Evolutionary conservation across 257 asterid genomes (phyloP), one percentile per base, ranked within the genome.

Genomic region (Lavandula angustifolia): DNA sequence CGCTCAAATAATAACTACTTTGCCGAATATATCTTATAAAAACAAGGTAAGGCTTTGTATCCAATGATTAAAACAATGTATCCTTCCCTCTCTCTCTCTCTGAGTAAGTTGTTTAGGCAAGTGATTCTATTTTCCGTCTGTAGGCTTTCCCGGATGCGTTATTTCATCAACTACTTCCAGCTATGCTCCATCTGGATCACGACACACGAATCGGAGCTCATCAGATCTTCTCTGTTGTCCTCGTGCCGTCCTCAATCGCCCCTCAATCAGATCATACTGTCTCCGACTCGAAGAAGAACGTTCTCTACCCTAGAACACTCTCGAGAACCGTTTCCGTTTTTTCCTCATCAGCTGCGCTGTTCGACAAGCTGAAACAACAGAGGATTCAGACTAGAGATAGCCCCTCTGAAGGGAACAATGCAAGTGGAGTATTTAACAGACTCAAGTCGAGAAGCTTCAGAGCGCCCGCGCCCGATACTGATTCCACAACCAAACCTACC

Each of bases 161-260:
- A 65, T 94, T 94, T 73, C 99, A 94, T 76, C 99, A 94, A 80
- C 68, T 94, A 60, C 85, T 94, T 50, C 96, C 94, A 33, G 99
- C 95, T 29, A 94, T 94, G 99, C 88, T 84, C 71, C 97, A 94
- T 80, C 95, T 86, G 13, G 99, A 94, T 73, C 87, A 82, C 7
- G 99, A 94, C 74, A 90, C 99, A 1, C 84, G 99, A 62, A 79
- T 94, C 46, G 99, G 95, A 69, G 99, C 97, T 74, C 99, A 94
- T 59, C 95, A 87, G 65, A 90, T 94, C 74, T 94, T 90, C 78
- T 86, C 99, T 5, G 99, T 94, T 38, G 97, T 94, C 67, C 99
- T 90, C 43, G 97, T 94, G 59, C 99, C 99, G 43, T 81, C 99
- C 62, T 90, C 99, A 4, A 80, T 94, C 49, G 74, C 82, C 63